A percentile compares a stretch with the other conserved stretches of the same genome.
Conservation (phyloP, 257 asterid species). For the Striga asiatica region DNA sequence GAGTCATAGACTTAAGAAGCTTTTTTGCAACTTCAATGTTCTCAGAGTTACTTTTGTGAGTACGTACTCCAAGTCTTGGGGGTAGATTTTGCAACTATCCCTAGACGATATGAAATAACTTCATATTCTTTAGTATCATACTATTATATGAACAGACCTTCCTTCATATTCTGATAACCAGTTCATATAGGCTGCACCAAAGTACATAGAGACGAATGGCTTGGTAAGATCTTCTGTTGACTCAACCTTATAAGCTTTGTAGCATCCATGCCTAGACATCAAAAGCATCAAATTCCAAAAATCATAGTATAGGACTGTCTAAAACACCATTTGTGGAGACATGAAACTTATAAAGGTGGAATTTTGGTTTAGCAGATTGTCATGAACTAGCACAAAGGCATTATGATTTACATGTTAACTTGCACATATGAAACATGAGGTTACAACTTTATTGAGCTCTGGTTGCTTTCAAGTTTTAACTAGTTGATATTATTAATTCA, state of each 20-base stretch:
- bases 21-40: neutral
- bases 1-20: neutral
- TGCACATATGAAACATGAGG: neutral
- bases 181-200: constrained; percentile 84
- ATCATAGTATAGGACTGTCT: neutral
- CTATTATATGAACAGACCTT: constrained; percentile 31
- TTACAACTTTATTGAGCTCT: neutral
- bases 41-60: neutral
- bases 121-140: neutral
- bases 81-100: neutral
- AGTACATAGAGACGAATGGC: constrained; percentile 89
- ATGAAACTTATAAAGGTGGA: neutral
- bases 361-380: neutral
- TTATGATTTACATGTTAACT: neutral
- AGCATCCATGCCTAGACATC: constrained; percentile 54
- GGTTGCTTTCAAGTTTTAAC: neutral
- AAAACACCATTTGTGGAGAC: neutral
- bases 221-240: constrained; percentile 79
- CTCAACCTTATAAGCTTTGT: constrained; percentile 53
- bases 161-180: constrained; percentile 91
- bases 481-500: neutral
- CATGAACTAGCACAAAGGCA: neutral
- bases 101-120: neutral
- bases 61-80: neutral
- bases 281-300: constrained; percentile 14